Evolutionary conservation across 768 basidiomycete genomes (phyloP).

Genomic region (Boletus pseudopeckii): DNA sequence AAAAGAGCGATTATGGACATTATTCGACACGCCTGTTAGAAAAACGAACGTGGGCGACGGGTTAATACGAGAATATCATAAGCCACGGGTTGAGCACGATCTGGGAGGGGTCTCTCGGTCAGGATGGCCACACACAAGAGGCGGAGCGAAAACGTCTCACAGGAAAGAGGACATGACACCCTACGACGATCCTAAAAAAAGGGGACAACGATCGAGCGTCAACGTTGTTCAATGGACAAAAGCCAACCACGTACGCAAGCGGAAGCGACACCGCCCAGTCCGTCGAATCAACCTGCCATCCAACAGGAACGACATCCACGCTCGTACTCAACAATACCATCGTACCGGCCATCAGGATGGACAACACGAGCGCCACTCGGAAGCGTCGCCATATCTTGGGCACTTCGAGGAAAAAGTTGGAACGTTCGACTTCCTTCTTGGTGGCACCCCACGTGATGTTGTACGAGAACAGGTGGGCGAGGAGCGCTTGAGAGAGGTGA

Average conservation of each 20-base stretch:
- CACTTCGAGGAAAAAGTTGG: slow-evolving; percentile 91
- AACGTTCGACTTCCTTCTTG: slow-evolving; percentile 80
- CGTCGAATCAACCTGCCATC: slow-evolving; percentile 59
- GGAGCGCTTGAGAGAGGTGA: slow-evolving; percentile 49
- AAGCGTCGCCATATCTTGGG: slow-evolving; percentile 81
- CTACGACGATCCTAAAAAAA: slow-evolving; percentile 43
- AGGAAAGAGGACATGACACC: slow-evolving; percentile 72
- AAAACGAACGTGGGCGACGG: neutral
- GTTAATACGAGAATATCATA: slow-evolving; percentile 71
- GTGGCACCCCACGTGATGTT: slow-evolving; percentile 60
- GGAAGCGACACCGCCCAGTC: slow-evolving; percentile 77
- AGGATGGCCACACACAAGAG: slow-evolving; percentile 19
- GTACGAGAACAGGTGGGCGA: slow-evolving; percentile 57
- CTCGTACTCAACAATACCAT: slow-evolving; percentile 55
- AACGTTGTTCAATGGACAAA: neutral
- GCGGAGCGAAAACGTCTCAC: slow-evolving; percentile 38
- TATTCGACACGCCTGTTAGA: too few relatives aligned
- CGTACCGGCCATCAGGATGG: slow-evolving; percentile 42
- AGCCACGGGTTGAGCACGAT: slow-evolving; percentile 87
- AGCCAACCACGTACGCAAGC: slow-evolving; percentile 42
- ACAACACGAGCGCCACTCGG: slow-evolving; percentile 57
- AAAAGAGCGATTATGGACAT: too few relatives aligned
- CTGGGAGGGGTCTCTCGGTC: slow-evolving; percentile 23
- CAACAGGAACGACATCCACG: slow-evolving; percentile 48
- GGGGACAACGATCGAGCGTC: neutral